These are phyloP conservation scores for Grifola frondosa DNA, from an alignment of 1,284 basidiomycete genomes.

Conservation along the genomic window DNA sequence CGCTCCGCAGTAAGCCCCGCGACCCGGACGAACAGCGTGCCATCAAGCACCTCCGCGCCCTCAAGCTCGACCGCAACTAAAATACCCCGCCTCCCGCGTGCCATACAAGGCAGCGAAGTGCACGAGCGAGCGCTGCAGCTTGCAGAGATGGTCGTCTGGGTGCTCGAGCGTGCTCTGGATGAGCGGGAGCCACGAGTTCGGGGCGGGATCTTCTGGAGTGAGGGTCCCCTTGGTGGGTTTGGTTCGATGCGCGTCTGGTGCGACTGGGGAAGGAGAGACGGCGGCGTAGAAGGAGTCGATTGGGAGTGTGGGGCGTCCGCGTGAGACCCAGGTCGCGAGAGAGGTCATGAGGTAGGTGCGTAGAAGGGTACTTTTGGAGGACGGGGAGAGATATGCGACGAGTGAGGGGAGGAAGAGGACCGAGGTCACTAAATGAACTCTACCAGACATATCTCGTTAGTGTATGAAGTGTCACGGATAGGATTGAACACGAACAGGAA, in stretches of 20 bases:
- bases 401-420: slow-evolving; percentile 42
- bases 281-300: slow-evolving; percentile 37
- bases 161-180: slow-evolving; percentile 48
- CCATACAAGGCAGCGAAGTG: slow-evolving; percentile 55
- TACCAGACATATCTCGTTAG: slow-evolving; percentile 11
- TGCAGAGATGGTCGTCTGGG: slow-evolving; percentile 64
- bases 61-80: slow-evolving; percentile 35
- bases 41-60: slow-evolving; percentile 54
- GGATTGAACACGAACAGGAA: slow-evolving; percentile 26
- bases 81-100: slow-evolving; percentile 35
- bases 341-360: slow-evolving; percentile 38
- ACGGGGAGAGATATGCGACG: slow-evolving; percentile 25
- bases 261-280: slow-evolving; percentile 18
- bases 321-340: slow-evolving; percentile 38
- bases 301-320: slow-evolving; percentile 35
- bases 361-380: slow-evolving; percentile 35
- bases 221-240: slow-evolving; percentile 34
- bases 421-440: slow-evolving; percentile 49
- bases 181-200: slow-evolving; percentile 58
- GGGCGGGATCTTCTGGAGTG: slow-evolving; percentile 32
- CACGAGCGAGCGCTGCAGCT: slow-evolving; percentile 55
- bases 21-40: slow-evolving; percentile 55
- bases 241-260: slow-evolving; percentile 26
- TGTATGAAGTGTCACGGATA: background rate
- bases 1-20: slow-evolving; percentile 50